These are phyloP conservation scores for Aspergillus floridensis DNA, from an alignment of 2,329 filamentous ascomycete genomes.

Conservation along the genomic window DNA sequence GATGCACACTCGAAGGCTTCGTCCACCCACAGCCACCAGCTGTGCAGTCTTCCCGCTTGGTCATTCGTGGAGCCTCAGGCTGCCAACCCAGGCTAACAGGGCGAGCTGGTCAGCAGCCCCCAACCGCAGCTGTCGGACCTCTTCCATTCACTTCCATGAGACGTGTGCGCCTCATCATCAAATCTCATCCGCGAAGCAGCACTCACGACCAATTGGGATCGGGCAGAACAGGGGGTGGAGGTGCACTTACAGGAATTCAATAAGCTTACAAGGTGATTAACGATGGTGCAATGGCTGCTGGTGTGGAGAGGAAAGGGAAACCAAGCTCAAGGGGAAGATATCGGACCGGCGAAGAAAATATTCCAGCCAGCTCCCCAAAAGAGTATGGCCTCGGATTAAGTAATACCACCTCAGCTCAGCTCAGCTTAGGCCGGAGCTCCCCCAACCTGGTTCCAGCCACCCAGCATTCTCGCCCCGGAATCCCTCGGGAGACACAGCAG, in stretches of 20 bases:
- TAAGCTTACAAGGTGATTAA: neutral
- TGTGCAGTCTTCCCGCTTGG: constrained; percentile 12
- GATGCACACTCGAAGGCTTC: constrained; percentile 4
- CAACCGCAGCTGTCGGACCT: neutral
- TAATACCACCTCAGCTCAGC: constrained; percentile 12
- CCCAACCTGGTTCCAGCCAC: neutral
- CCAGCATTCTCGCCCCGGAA: neutral
- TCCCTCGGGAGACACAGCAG: neutral
- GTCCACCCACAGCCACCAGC: constrained; percentile 17
- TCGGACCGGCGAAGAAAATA: constrained; percentile 8
- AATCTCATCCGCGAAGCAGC: neutral
- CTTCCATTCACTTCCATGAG: neutral
- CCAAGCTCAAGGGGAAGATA: constrained; percentile 1
- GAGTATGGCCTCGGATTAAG: constrained; percentile 4
- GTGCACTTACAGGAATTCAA: constrained; percentile 6
- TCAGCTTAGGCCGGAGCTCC: neutral
- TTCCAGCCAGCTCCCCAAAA: constrained; percentile 5
- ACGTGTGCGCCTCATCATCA: neutral
- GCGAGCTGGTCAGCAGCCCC: neutral
- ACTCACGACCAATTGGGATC: neutral
- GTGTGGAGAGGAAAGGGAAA: constrained; percentile 9
- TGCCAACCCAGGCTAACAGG: neutral
- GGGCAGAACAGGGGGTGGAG: neutral
- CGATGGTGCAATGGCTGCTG: neutral
- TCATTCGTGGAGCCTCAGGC: neutral